phyloP scores from a whole-genome alignment of 257 asterid genomes.

The Salvia miltiorrhiza region DNA sequence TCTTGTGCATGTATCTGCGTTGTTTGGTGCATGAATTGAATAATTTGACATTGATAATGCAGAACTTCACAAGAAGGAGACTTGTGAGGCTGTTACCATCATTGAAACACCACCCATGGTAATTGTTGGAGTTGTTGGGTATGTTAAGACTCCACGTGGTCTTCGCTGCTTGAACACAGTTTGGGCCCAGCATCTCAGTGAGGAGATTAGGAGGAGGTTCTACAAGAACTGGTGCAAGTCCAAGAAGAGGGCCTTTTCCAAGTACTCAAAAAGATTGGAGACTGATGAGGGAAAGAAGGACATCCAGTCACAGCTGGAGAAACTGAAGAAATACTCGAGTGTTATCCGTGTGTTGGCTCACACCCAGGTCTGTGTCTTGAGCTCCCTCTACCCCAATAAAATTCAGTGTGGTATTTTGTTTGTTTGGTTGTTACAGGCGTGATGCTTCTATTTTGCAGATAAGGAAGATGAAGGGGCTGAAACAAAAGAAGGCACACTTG shows the following conservation, averaged over 20 bases:
- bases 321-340: conserved; percentile 43
- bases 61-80: conserved; percentile 67
- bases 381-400: neutral
- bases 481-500: conserved; percentile 62
- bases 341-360: conserved; percentile 58
- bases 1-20: neutral
- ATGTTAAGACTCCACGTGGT: conserved; percentile 63
- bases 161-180: conserved; percentile 59
- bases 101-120: conserved; percentile 65
- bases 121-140: conserved; percentile 62
- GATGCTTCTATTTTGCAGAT: conserved; percentile 26
- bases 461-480: conserved; percentile 64
- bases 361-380: conserved; percentile 43
- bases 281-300: conserved; percentile 61
- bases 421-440: neutral
- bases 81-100: conserved; percentile 60
- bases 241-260: conserved; percentile 59
- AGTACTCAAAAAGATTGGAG: conserved; percentile 47
- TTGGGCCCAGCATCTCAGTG: conserved; percentile 70
- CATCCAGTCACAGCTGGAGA: conserved; percentile 48
- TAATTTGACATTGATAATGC: conserved; percentile 4
- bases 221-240: conserved; percentile 72
- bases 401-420: neutral
- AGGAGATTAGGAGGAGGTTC: conserved; percentile 60
- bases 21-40: neutral